Conservation (phyloP, 1,139 yeast genomes). For the Pichia sp. region DNA sequence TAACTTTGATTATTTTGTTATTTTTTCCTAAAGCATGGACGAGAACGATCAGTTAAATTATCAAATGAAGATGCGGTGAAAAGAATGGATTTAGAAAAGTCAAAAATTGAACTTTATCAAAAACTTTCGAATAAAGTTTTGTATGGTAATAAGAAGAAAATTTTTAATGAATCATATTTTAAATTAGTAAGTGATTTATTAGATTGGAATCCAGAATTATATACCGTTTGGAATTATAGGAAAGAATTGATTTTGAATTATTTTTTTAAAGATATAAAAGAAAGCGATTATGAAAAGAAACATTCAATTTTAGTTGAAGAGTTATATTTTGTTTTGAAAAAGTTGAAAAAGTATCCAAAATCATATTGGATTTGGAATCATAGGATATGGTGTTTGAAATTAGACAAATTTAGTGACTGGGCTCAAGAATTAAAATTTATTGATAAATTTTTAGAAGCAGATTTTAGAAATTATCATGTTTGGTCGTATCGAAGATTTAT, state of each 20-base stretch:
- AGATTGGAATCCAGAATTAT: constrained; percentile 73
- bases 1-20: not conserved
- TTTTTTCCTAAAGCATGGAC: constrained; percentile 47
- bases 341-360: constrained; percentile 68
- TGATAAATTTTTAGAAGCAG: constrained; percentile 59
- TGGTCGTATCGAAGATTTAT: constrained; percentile 90
- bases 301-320: constrained; percentile 50
- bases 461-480: constrained; percentile 85
- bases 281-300: constrained; percentile 17
- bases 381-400: constrained; percentile 71
- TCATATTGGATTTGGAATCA: constrained; percentile 98
- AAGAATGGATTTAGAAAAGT: constrained; percentile 50
- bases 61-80: constrained; percentile 47
- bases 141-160: constrained; percentile 30
- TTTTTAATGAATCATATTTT: constrained; percentile 40
- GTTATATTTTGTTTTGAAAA: constrained; percentile 50
- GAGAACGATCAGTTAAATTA: constrained; percentile 49
- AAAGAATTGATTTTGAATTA: constrained; percentile 54
- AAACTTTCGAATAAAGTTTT: constrained; percentile 41
- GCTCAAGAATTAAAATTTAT: constrained; percentile 61
- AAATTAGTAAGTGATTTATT: constrained; percentile 52
- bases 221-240: constrained; percentile 86
- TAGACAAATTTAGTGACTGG: constrained; percentile 56
- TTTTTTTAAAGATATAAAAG: constrained; percentile 25
- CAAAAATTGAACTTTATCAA: constrained; percentile 51